Evolutionary conservation across 352 stramenopile genomes (phyloP).

Genomic region (Phytopythium kandeliae): DNA sequence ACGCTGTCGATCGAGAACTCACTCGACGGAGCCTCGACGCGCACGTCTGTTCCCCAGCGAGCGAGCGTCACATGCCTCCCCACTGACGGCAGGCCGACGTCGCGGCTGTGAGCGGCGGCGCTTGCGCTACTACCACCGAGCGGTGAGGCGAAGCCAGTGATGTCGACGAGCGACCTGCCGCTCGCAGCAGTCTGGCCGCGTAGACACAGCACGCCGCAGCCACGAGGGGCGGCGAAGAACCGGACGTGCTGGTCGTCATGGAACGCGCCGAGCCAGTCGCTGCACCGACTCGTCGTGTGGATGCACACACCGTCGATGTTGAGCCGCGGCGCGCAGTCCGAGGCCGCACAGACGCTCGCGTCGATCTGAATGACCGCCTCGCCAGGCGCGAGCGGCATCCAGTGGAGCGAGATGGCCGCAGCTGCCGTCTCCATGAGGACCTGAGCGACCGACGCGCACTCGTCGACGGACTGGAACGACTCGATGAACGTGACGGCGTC

Average conservation of each 20-base stretch:
- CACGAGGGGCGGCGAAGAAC: slow-evolving; percentile 38
- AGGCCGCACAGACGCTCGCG: slow-evolving; percentile 15
- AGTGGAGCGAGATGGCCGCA: neutral
- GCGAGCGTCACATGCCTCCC: neutral
- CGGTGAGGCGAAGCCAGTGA: slow-evolving; percentile 23
- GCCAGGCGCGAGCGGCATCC: neutral
- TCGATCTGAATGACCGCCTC: slow-evolving; percentile 52
- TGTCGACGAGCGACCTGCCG: slow-evolving; percentile 26
- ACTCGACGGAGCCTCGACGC: slow-evolving; percentile 26
- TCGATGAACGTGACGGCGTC: neutral
- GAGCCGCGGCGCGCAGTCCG: neutral
- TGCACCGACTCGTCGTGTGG: slow-evolving; percentile 48
- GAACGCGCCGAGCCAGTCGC: slow-evolving; percentile 47
- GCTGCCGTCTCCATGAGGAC: neutral
- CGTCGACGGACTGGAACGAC: slow-evolving; percentile 2
- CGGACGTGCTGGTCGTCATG: slow-evolving; percentile 11
- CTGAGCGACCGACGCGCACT: neutral
- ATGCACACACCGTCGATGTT: slow-evolving; percentile 54
- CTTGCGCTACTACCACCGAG: neutral
- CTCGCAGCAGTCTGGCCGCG: slow-evolving; percentile 11
- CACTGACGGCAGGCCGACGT: neutral
- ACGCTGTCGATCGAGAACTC: slow-evolving; percentile 38
- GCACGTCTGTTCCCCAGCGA: slow-evolving; percentile 24
- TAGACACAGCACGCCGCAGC: slow-evolving; percentile 22
- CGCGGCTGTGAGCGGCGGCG: too few relatives aligned